Conservation (phyloP, 768 basidiomycete species). For the Chalciporus chontae region DNA sequence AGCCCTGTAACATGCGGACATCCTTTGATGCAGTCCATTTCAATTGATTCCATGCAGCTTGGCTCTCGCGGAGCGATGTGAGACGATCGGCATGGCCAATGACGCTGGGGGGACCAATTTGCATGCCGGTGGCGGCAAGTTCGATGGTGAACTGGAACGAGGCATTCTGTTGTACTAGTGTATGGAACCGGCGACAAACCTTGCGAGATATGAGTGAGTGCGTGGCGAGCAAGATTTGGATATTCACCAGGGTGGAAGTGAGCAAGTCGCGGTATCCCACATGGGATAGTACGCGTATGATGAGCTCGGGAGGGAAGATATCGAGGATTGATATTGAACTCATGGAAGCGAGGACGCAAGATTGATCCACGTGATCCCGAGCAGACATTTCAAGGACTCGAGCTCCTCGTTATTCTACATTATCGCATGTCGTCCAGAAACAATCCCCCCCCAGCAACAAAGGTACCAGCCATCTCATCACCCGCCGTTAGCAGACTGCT, state of each 20-base stretch:
- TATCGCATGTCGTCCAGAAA: slow-evolving; percentile 27
- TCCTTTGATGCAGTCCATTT: slow-evolving; percentile 31
- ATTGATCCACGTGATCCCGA: neutral
- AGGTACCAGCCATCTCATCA: slow-evolving; percentile 19
- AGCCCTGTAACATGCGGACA: slow-evolving; percentile 41
- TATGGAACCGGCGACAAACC: slow-evolving; percentile 34
- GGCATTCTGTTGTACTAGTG: slow-evolving; percentile 27
- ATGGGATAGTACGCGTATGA: slow-evolving; percentile 18
- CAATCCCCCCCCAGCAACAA: slow-evolving; percentile 28
- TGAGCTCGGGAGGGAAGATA: slow-evolving; percentile 24
- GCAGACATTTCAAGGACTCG: too few species aligned
- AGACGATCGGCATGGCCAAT: slow-evolving; percentile 34
- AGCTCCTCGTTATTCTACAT: too few species aligned
- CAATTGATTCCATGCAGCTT: slow-evolving; percentile 38
- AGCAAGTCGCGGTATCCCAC: slow-evolving; percentile 25
- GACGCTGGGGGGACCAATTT: slow-evolving; percentile 33
- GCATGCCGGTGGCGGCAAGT: slow-evolving; percentile 42
- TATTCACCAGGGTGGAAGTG: slow-evolving; percentile 27
- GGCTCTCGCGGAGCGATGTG: slow-evolving; percentile 36
- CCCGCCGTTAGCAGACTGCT: neutral
- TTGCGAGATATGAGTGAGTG: slow-evolving; percentile 9
- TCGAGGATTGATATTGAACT: slow-evolving; percentile 10
- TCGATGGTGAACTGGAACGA: slow-evolving; percentile 42
- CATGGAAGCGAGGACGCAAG: neutral
- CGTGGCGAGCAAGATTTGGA: neutral